Evolutionary conservation across 495 filamentous ascomycete species (phyloP).

Genomic region (Terfezia claveryi): DNA sequence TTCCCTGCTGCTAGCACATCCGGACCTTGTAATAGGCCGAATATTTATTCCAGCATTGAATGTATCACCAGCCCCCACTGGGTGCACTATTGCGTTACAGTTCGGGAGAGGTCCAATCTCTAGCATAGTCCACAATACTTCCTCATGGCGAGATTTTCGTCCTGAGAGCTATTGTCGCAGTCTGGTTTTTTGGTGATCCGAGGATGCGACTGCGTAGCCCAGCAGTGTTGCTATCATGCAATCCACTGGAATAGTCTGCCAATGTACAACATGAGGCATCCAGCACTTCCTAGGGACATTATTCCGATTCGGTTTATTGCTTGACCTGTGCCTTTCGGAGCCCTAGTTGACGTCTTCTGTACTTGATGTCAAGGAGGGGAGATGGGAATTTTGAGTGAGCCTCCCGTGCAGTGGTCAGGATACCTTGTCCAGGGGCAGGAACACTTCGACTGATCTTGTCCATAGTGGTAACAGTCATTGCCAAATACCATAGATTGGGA

Average conservation of each 20-base stretch:
- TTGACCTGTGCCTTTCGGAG: constrained; percentile 78
- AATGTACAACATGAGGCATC: no score
- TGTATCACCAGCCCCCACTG: neutral
- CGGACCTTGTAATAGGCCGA: neutral
- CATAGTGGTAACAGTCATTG: constrained; percentile 86
- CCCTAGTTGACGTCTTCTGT: constrained; percentile 83
- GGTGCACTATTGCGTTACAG: neutral
- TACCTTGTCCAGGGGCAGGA: constrained; percentile 86
- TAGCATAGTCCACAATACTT: no score
- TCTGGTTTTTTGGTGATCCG: constrained; percentile 24
- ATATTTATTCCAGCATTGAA: neutral
- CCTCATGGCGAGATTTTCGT: no score
- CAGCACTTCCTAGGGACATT: no score
- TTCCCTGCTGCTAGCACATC: neutral
- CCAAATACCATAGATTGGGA: constrained; percentile 92
- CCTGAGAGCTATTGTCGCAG: no score
- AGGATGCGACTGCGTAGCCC: no score
- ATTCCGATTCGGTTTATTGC: constrained; percentile 85
- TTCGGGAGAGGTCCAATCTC: neutral
- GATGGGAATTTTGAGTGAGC: constrained; percentile 76
- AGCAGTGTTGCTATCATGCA: no score
- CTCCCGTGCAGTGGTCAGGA: constrained; percentile 92
- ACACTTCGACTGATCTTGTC: constrained; percentile 98
- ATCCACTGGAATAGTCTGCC: no score
- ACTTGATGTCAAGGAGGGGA: constrained; percentile 87